Percentiles rank a stretch among this genome's conserved stretches.
These are phyloP conservation scores for Candida glucosophila DNA, from an alignment of 1,139 yeast genomes.

Conservation along the genomic window DNA sequence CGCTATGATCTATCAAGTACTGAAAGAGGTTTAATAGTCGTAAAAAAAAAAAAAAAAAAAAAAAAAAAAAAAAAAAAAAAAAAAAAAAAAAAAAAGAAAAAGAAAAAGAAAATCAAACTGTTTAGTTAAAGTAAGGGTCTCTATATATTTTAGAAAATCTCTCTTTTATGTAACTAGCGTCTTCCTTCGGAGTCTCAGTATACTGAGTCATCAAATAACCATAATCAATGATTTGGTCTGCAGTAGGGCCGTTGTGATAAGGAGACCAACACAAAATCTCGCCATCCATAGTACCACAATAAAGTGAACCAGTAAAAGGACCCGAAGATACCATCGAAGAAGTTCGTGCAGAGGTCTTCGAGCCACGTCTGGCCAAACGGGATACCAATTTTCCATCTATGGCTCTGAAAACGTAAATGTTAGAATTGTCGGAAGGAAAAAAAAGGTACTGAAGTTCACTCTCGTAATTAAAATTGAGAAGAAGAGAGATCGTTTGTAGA, in stretches of 20 bases:
- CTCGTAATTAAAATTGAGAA: conserved; percentile 37
- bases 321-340: conserved; percentile 45
- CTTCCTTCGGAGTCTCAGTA: no score
- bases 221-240: conserved; percentile 8
- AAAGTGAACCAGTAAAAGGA: conserved; percentile 33
- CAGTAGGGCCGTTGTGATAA: conserved; percentile 12
- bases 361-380: conserved; percentile 34
- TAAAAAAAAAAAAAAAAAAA: no score
- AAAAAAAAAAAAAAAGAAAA: no score
- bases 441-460: conserved; percentile 49
- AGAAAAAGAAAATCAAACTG: no score
- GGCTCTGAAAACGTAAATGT: conserved; percentile 55
- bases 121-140: no score
- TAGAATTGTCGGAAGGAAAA: conserved; percentile 76
- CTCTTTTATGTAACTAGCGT: no score
- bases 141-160: not conserved
- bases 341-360: conserved; percentile 29
- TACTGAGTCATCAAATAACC: no score
- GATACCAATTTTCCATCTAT: conserved; percentile 56
- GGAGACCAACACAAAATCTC: conserved; percentile 48
- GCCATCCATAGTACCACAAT: conserved; percentile 53
- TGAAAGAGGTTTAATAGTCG: no score
- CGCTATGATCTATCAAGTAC: no score
- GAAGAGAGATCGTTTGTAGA: conserved; percentile 38
- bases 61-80: no score